Conservation (phyloP, 208 protist species). For the Angomonas deanei region DNA sequence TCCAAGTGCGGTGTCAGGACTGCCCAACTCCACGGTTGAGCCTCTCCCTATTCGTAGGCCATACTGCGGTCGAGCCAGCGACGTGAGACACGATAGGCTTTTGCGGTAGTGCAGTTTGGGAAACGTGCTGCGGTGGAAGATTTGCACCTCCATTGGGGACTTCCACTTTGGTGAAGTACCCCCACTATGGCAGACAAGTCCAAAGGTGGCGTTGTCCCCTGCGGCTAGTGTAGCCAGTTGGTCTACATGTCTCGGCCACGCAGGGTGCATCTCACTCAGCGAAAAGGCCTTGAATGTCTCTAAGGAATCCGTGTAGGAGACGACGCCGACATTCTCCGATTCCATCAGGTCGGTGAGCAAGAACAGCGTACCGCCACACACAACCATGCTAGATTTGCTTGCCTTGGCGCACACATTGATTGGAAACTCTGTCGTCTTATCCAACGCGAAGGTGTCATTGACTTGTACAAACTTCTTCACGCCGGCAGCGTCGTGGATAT, state of each 20-base stretch:
- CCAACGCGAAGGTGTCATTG: constrained; percentile 26
- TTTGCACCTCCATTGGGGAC: not conserved
- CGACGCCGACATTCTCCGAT: constrained; percentile 39
- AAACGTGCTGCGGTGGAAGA: not conserved
- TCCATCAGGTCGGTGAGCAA: constrained; percentile 76
- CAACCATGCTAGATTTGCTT: constrained; percentile 60
- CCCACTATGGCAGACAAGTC: constrained; percentile 34
- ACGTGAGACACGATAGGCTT: not conserved
- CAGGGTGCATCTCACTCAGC: constrained; percentile 37
- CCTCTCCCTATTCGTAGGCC: constrained; percentile 69
- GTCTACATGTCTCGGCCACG: constrained; percentile 18
- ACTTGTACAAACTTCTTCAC: constrained; percentile 31
- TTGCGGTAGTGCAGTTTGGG: not conserved
- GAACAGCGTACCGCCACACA: constrained; percentile 39
- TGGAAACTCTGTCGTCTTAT: constrained; percentile 50
- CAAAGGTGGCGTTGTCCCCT: constrained; percentile 33
- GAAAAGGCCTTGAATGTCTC: constrained; percentile 39
- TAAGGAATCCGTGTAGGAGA: constrained; percentile 52
- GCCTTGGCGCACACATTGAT: constrained; percentile 34
- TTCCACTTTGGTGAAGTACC: not conserved
- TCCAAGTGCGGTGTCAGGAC: constrained; percentile 48
- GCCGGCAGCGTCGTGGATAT: constrained; percentile 57
- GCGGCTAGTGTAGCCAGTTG: constrained; percentile 35
- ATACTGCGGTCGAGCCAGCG: constrained; percentile 1
- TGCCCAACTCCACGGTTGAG: constrained; percentile 72